These are phyloP conservation scores for Bertia moriformis DNA, from an alignment of 2,329 filamentous ascomycete genomes.

Conservation along the genomic window DNA sequence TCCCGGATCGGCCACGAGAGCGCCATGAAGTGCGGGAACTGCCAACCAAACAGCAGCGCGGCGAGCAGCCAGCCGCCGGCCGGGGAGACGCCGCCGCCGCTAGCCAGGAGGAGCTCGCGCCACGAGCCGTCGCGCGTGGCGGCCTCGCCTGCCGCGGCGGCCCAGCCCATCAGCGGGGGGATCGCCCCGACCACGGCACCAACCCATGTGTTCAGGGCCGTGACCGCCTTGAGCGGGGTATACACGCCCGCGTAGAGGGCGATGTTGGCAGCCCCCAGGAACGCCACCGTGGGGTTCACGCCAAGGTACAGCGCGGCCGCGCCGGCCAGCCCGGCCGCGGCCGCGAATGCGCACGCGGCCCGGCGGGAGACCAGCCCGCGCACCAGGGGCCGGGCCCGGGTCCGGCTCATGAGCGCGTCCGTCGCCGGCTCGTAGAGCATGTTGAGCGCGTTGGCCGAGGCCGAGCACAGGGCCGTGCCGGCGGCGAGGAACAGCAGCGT, in stretches of 20 bases:
- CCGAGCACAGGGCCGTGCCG: slow-evolving; percentile 77
- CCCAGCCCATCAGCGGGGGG: slow-evolving; percentile 95
- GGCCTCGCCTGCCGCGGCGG: slow-evolving; percentile 78
- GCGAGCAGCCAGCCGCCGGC: slow-evolving; percentile 82
- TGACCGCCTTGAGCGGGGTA: slow-evolving; percentile 79
- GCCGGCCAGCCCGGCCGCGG: slow-evolving; percentile 56
- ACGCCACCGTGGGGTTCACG: slow-evolving; percentile 85
- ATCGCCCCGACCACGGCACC: slow-evolving; percentile 87
- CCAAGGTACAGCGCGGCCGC: slow-evolving; percentile 67
- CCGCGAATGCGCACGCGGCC: slow-evolving; percentile 64
- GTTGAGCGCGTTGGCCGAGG: slow-evolving; percentile 84
- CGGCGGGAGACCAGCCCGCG: slow-evolving; percentile 60
- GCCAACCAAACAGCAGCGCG: slow-evolving; percentile 78
- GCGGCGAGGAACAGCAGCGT: slow-evolving; percentile 84
- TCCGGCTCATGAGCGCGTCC: slow-evolving; percentile 88
- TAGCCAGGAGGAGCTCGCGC: slow-evolving; percentile 60
- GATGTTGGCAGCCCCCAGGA: slow-evolving; percentile 74
- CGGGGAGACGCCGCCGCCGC: slow-evolving; percentile 40
- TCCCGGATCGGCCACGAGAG: slow-evolving; percentile 77
- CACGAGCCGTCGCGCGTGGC: slow-evolving; percentile 64
- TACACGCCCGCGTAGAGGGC: slow-evolving; percentile 81
- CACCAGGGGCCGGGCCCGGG: slow-evolving; percentile 77
- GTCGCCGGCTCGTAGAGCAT: slow-evolving; percentile 90
- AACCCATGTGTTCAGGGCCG: slow-evolving; percentile 83
- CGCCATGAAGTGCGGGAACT: slow-evolving; percentile 96